Conservation (phyloP, 2,329 filamentous ascomycete species). For the Hypocrella siamensis region DNA sequence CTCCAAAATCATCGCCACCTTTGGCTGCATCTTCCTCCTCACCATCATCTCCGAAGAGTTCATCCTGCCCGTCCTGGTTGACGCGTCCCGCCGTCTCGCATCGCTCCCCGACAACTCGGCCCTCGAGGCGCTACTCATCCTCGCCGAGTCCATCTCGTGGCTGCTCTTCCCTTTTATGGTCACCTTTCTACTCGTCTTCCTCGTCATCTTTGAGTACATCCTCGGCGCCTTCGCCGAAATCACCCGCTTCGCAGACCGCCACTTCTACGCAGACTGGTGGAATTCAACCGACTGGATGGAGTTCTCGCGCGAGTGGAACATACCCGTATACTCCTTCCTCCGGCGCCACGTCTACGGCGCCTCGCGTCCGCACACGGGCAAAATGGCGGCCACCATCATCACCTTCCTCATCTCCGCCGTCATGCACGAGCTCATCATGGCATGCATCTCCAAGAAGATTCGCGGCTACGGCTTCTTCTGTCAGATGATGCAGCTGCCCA, state of each 20-base stretch:
- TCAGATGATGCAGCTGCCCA: slow-evolving; percentile 94
- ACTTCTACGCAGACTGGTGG: slow-evolving; percentile 77
- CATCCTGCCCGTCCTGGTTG: slow-evolving; percentile 75
- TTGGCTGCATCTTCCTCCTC: slow-evolving; percentile 91
- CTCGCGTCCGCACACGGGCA: slow-evolving; percentile 59
- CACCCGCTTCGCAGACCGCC: slow-evolving; percentile 80
- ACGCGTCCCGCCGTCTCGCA: slow-evolving; percentile 44
- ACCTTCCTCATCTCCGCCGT: slow-evolving; percentile 84
- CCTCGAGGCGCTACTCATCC: slow-evolving; percentile 58
- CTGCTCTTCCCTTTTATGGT: slow-evolving; percentile 96
- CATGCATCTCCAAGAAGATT: slow-evolving; percentile 93
- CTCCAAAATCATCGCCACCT: slow-evolving; percentile 76
- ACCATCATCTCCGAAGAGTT: slow-evolving; percentile 89
- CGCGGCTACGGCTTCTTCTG: slow-evolving; percentile 84
- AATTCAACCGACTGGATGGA: slow-evolving; percentile 83
- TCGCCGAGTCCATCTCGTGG: slow-evolving; percentile 80
- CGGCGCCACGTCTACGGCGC: slow-evolving; percentile 87
- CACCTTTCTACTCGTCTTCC: slow-evolving; percentile 85
- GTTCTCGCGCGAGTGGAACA: slow-evolving; percentile 92
- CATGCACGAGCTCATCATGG: slow-evolving; percentile 92
- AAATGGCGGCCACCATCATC: slow-evolving; percentile 64
- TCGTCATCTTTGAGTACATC: slow-evolving; percentile 96
- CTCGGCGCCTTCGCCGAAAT: slow-evolving; percentile 91
- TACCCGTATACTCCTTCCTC: slow-evolving; percentile 94
- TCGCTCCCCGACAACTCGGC: slow-evolving; percentile 18